Conservation (phyloP, 163 green algal genomes). For the Scenedesmus sp. region DNA sequence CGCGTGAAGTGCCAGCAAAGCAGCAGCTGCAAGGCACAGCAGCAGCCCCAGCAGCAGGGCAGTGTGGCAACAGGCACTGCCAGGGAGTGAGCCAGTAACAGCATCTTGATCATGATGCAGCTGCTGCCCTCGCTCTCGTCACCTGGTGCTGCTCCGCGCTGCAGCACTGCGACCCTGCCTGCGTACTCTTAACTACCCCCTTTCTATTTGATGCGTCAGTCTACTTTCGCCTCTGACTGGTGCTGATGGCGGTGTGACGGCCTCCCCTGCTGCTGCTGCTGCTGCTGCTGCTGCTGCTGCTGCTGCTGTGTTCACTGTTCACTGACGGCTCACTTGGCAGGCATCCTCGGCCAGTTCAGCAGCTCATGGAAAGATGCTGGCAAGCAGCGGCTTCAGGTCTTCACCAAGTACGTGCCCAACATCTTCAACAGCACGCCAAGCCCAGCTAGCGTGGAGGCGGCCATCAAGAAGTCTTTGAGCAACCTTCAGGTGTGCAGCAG, state of each 20-base stretch:
- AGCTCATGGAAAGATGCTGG: constrained; percentile 23
- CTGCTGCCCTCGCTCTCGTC: neutral
- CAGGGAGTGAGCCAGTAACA: neutral
- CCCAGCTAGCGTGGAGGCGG: constrained; percentile 56
- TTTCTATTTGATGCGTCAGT: neutral
- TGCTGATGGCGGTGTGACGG: no score
- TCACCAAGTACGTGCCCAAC: constrained; percentile 70
- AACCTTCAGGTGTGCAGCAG: constrained; percentile 44
- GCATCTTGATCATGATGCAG: no score
- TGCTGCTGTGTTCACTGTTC: neutral
- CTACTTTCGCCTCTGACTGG: no score
- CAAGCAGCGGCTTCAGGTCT: constrained; percentile 53
- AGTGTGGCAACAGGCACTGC: neutral
- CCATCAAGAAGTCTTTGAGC: constrained; percentile 44
- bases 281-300: neutral
- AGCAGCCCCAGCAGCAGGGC: neutral
- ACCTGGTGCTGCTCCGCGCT: neutral
- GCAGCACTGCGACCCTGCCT: no score
- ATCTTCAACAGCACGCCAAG: constrained; percentile 59
- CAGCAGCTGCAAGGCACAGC: neutral
- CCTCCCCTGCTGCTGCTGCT: neutral
- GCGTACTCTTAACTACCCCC: neutral
- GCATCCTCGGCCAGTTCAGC: constrained; percentile 61
- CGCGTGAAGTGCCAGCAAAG: neutral
- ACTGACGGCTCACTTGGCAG: neutral